Evolutionary conservation across 306 rosid genomes (phyloP), one percentile per base, ranked within the genome.

Genomic region (Elaeagnus macrophylla): DNA sequence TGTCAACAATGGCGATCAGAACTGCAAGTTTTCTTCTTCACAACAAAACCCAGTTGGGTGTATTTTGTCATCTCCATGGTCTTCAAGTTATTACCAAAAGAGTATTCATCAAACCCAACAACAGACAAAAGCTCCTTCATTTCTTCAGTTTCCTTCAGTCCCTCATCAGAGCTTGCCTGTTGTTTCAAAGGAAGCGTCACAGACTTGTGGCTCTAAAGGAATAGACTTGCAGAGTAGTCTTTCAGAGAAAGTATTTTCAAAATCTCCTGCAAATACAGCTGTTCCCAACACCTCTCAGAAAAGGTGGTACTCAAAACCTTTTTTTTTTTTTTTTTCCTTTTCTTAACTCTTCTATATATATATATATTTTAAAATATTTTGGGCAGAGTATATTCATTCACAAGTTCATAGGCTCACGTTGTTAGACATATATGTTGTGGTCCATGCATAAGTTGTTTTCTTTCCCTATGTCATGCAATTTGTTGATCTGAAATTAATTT

Each of bases 231-330:
- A 80, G 63, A 82, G 65, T 25, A 25, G 32, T 25, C 32, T 1
- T 64, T 70, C 67, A 56, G 81, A 77, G 48, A 81, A 81, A 71
- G 60, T 68, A 18, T 74, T 58, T 63, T 76, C 81, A 35, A 68
- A 71, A 39, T 67, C 83, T 69, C 47, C 83, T 64, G 77, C 74
- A 44, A 77, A 69, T 36, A 51, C 88, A 79, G 72, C 83, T 72
- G 77, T 77, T 47, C 66, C 78, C 54, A 83, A 84, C 85, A 86
- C 55, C 54, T 84, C 96, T 76, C 99, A 91, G 85, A 87, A 86
- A 78, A 86, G 97, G 97, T 90, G 9, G 39, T 25, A 45, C 40
- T 40, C 16, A 56, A n/a, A n/a, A 48, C 39, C 69, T 59, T 67
- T 50, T 51, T 44, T 40, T 2, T 17, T n/a, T 45, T 39, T 55